Conservation (phyloP, 108 stramenopile genomes). For the Stephanodiscus minutulus region DNA sequence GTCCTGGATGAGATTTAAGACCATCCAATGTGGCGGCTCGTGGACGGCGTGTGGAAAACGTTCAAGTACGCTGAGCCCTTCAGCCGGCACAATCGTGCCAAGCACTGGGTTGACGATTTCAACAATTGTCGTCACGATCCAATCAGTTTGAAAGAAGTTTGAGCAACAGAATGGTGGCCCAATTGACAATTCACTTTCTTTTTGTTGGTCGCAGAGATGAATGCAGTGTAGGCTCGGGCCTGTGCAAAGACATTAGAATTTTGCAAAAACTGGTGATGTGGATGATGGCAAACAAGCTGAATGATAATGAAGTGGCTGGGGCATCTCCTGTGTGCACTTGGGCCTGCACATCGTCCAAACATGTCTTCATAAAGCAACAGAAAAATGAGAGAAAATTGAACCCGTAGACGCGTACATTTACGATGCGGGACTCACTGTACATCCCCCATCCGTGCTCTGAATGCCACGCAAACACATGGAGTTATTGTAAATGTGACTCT, state of each 20-base stretch:
- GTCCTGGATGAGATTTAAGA: conserved; percentile 1
- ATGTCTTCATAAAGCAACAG: too few species aligned
- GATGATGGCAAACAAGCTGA: too few species aligned
- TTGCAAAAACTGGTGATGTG: background rate
- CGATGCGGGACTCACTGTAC: too few species aligned
- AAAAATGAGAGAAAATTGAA: too few species aligned
- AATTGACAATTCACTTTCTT: conserved; percentile 1
- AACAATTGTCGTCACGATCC: conserved; percentile 23
- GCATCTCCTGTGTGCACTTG: background rate
- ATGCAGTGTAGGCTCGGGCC: conserved; percentile 3
- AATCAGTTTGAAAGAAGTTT: conserved; percentile 21
- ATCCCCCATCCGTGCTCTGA: too few species aligned
- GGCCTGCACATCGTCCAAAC: too few species aligned
- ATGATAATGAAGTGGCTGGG: too few species aligned
- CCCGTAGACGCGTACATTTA: too few species aligned
- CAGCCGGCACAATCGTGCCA: background rate
- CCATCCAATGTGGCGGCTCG: background rate
- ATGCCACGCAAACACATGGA: too few species aligned
- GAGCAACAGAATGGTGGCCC: conserved; percentile 24
- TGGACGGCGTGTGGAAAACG: background rate
- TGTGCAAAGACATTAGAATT: background rate
- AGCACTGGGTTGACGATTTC: background rate
- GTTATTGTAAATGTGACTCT: too few species aligned
- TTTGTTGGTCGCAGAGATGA: background rate
- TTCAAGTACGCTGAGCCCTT: conserved; percentile 24